Conservation (phyloP, 2,329 filamentous ascomycete species). For the Peltaster fructicola region DNA sequence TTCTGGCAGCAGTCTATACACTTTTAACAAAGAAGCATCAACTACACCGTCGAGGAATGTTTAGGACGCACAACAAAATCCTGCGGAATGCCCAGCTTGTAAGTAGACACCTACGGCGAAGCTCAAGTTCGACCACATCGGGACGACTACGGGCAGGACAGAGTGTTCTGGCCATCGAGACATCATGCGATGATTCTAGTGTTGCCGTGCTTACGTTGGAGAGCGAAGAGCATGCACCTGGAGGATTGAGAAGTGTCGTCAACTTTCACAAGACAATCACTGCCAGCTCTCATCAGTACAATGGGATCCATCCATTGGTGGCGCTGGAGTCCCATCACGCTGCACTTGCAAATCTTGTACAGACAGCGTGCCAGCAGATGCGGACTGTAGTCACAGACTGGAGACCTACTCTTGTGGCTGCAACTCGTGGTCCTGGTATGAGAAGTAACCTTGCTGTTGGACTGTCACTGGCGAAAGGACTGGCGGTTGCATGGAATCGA, state of each 20-base stretch:
- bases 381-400: slow-evolving; percentile 4
- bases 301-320: slow-evolving; percentile 63
- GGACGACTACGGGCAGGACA: neutral
- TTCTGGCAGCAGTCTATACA: too few species aligned
- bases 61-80: too few species aligned
- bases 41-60: too few species aligned
- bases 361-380: slow-evolving; percentile 39
- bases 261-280: slow-evolving; percentile 71
- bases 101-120: too few species aligned
- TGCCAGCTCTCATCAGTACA: slow-evolving; percentile 55
- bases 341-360: slow-evolving; percentile 50
- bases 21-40: too few species aligned
- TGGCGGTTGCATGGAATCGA: slow-evolving; percentile 66
- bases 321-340: slow-evolving; percentile 61
- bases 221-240: slow-evolving; percentile 1
- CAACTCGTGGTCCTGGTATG: slow-evolving; percentile 86
- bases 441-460: slow-evolving; percentile 58
- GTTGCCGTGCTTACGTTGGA: slow-evolving; percentile 56
- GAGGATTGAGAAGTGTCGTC: slow-evolving; percentile 6
- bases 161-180: slow-evolving; percentile 51
- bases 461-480: slow-evolving; percentile 68
- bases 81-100: too few species aligned
- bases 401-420: slow-evolving; percentile 68
- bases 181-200: slow-evolving; percentile 83
- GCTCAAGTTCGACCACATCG: neutral